Evolutionary conservation across 495 filamentous ascomycete species (phyloP), one percentile per base, ranked within the genome.

Genomic region (Aspergillus affinis): DNA sequence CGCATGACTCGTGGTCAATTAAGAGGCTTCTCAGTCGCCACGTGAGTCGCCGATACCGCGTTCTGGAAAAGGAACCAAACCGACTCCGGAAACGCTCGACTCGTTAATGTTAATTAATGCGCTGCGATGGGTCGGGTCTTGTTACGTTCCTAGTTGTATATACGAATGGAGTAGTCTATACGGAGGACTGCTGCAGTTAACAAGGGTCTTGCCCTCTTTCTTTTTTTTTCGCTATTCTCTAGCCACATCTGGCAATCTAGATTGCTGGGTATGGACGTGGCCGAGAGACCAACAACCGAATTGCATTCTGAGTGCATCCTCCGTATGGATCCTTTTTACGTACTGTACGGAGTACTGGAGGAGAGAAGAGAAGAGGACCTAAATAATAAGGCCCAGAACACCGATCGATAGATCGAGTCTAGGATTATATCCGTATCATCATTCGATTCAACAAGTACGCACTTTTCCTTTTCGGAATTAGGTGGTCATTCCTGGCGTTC

Each of bases 1-100:
- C 54, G 19, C 36, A 56, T 32, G 67, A 71, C 27, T 73, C 73
- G 47, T 77, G 77, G 75, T 78, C 75, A 6, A 60, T 80, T 55
- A 72, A 69, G 54, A 69, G 72, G 56, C 65, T 78, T n/a, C 61
- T 80, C 48, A 72, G 69, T 48, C 66, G 73, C 47, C 72, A 72
- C 54, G 61, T 69, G 48, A 78, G 70, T 58, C 67, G 70, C 49
- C 67, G 71, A 52, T 80, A 80, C 71, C 66, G 69, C 12, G 66
- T 77, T 19, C 61, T 80, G 48, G 77, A 80, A 53, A 65, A 74
- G 63, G 72, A 79, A 63, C 73, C 77, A 54, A 79, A 79, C 64
- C 69, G 77, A 45, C 62, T 77, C 61, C 60, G 78, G 61, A 75
- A 75, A 68, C 72, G 76, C 49, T 65, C 61, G 51, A 70, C 67